Conservation (phyloP, 768 basidiomycete genomes). For the Psilocybe cubensis region DNA sequence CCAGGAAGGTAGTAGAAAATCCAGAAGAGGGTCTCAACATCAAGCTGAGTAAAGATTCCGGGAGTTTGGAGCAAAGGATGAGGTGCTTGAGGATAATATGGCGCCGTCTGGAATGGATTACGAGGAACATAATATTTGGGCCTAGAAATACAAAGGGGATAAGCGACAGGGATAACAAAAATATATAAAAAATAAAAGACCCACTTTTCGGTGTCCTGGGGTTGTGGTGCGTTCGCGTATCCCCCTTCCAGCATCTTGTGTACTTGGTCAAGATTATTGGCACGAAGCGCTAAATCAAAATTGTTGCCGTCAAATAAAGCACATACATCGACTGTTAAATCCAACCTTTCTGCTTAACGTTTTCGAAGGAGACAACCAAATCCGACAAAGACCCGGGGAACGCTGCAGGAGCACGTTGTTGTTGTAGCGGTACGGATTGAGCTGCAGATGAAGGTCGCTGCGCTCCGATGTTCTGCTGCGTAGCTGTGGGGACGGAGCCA, state of each 20-base stretch:
- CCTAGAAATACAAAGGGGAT: conserved; percentile 43
- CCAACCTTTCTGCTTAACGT: conserved; percentile 93
- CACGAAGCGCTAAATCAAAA: conserved; percentile 57
- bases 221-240: conserved; percentile 86
- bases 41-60: conserved; percentile 85
- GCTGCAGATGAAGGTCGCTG: conserved; percentile 60
- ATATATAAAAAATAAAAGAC: conserved; percentile 8
- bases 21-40: conserved; percentile 97
- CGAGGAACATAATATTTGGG: conserved; percentile 96
- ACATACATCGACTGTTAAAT: neutral
- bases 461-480: conserved; percentile 42
- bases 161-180: neutral
- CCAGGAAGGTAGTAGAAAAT: conserved; percentile 98
- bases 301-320: conserved; percentile 2
- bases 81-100: conserved; percentile 93
- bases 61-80: conserved; percentile 81
- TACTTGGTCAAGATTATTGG: conserved; percentile 87
- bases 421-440: conserved; percentile 45
- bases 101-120: conserved; percentile 88
- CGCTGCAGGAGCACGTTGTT: conserved; percentile 45
- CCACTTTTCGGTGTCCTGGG: conserved; percentile 95
- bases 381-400: conserved; percentile 90
- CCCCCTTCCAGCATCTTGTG: conserved; percentile 95
- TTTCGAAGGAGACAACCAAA: conserved; percentile 93
- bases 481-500: conserved; percentile 30